Percentiles rank a stretch among this genome's conserved stretches.
These are phyloP conservation scores for Acanthamoeba sp. DNA, from an alignment of 208 protist genomes.

Conservation along the genomic window DNA sequence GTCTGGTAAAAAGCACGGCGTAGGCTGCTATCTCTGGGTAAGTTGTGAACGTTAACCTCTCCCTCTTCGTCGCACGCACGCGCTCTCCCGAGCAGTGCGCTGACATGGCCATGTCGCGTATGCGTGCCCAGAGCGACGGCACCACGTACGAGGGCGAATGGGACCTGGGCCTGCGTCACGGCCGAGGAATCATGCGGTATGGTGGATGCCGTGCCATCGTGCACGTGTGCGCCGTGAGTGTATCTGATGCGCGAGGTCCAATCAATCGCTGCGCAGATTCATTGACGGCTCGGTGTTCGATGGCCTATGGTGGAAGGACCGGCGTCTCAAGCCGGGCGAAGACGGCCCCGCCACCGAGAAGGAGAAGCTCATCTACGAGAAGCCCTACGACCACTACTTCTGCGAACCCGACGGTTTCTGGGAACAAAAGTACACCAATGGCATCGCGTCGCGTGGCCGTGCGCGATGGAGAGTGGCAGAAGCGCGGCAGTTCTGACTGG, in stretches of 20 bases:
- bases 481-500: no score
- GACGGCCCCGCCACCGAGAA: constrained; percentile 45
- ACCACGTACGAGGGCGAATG: constrained; percentile 64
- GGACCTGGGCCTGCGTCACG: constrained; percentile 69
- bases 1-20: constrained; percentile 49
- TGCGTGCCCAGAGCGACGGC: constrained; percentile 29
- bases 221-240: background rate
- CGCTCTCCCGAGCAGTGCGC: background rate
- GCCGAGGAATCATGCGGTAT: constrained; percentile 57
- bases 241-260: background rate
- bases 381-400: constrained; percentile 75
- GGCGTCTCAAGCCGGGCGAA: constrained; percentile 29
- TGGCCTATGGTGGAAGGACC: constrained; percentile 73
- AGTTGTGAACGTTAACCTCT: background rate
- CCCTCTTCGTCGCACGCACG: background rate
- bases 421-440: constrained; percentile 53
- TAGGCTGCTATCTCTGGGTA: constrained; percentile 56
- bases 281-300: constrained; percentile 38
- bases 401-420: constrained; percentile 67
- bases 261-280: background rate
- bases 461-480: background rate
- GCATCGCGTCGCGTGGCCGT: background rate
- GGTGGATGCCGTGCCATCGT: background rate
- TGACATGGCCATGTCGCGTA: background rate
- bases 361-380: constrained; percentile 49